Conservation (phyloP, 331 rosid genomes). For the Rhamnella rubrinervis region DNA sequence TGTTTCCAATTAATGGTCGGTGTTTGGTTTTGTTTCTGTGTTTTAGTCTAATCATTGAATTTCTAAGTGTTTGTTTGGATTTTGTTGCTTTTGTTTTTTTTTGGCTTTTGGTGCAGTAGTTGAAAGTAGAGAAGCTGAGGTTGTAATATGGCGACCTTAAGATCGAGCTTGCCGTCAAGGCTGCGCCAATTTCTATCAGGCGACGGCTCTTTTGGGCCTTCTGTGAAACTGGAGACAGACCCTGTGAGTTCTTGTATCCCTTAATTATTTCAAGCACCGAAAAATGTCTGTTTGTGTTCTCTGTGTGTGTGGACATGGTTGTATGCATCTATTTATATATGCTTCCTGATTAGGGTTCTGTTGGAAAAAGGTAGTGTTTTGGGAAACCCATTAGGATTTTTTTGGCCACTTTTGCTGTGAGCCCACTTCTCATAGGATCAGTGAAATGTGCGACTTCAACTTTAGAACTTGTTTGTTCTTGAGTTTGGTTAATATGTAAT, state of each 20-base stretch:
- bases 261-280: not conserved
- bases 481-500: not conserved
- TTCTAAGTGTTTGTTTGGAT: constrained; percentile 3
- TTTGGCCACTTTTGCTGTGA: not conserved
- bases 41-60: constrained; percentile 31
- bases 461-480: not conserved
- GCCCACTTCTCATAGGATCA: not conserved
- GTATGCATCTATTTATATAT: not conserved
- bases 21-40: constrained; percentile 10
- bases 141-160: constrained; percentile 68
- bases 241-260: constrained; percentile 52
- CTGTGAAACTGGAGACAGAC: constrained; percentile 81
- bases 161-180: constrained; percentile 98
- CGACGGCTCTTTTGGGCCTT: constrained; percentile 84
- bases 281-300: not conserved
- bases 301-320: not conserved
- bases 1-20: constrained; percentile 2
- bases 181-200: constrained; percentile 83
- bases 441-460: not conserved
- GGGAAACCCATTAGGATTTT: constrained; percentile 1
- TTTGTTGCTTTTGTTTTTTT: constrained; percentile 7
- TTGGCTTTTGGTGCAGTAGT: constrained; percentile 35
- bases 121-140: constrained; percentile 65
- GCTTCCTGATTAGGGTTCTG: not conserved
- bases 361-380: not conserved